These are phyloP conservation scores for Aspergillus hortae DNA, from an alignment of 2,329 filamentous ascomycete species.

Conservation along the genomic window DNA sequence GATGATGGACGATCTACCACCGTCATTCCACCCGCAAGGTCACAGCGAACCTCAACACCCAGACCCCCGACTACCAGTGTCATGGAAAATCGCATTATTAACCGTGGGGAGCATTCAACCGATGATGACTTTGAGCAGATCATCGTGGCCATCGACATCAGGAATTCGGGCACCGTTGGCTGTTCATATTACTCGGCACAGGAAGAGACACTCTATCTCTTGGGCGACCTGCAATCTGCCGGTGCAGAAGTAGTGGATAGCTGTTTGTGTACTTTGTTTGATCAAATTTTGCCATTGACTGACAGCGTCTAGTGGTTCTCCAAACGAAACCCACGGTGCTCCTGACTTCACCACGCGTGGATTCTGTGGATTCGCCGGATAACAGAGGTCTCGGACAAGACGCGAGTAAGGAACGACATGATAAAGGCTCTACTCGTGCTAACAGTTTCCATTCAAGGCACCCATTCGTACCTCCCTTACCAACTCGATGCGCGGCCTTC, in stretches of 20 bases:
- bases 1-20: neutral
- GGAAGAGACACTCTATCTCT: conserved; percentile 67
- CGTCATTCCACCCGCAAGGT: conserved; percentile 1
- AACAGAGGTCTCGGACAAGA: conserved; percentile 44
- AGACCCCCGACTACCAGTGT: conserved; percentile 9
- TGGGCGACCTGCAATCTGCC: conserved; percentile 70
- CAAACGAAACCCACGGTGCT: conserved; percentile 61
- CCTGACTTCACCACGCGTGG: conserved; percentile 54
- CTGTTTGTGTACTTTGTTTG: conserved; percentile 24
- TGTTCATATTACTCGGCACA: conserved; percentile 77
- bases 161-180: conserved; percentile 67
- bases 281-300: conserved; percentile 9
- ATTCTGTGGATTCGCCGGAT: conserved; percentile 39
- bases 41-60: conserved; percentile 4
- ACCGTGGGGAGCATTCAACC: conserved; percentile 29
- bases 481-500: conserved; percentile 65
- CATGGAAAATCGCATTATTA: conserved; percentile 3
- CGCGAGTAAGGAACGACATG: conserved; percentile 23
- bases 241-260: conserved; percentile 67
- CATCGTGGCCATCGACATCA: conserved; percentile 76
- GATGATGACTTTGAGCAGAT: conserved; percentile 61
- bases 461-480: conserved; percentile 55
- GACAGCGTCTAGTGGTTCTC: conserved; percentile 49
- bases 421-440: no score
- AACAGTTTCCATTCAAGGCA: conserved; percentile 33